Evolutionary conservation across 805 yeast genomes (phyloP).

Genomic region (Sporopachydermia quercuum): DNA sequence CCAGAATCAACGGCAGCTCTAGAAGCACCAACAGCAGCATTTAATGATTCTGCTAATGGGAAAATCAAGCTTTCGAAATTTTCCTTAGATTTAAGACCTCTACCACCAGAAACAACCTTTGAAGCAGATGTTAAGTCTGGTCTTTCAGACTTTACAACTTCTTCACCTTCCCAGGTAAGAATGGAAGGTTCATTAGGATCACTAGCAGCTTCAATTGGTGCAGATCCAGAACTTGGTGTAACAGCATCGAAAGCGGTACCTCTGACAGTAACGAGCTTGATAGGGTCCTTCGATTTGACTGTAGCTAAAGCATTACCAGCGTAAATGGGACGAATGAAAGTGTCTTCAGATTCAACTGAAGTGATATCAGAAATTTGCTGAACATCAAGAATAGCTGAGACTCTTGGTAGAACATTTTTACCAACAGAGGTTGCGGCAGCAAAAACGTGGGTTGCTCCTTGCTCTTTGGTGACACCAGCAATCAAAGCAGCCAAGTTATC

Average conservation of each 20-base stretch:
- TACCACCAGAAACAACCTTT: constrained; percentile 80
- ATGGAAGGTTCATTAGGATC: constrained; percentile 20
- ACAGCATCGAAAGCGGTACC: constrained; percentile 60
- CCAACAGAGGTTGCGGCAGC: constrained; percentile 81
- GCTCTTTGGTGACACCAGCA: constrained; percentile 27
- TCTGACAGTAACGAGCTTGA: constrained; percentile 64
- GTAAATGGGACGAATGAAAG: constrained; percentile 85
- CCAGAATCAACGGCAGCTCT: constrained; percentile 98
- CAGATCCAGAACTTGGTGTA: constrained; percentile 22
- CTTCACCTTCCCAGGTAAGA: constrained; percentile 60
- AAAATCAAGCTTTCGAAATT: constrained; percentile 61
- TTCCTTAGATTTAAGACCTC: constrained; percentile 84
- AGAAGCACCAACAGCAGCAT: constrained; percentile 94
- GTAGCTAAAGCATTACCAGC: constrained; percentile 92
- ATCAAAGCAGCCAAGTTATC: constrained; percentile 67
- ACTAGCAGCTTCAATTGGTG: constrained; percentile 28
- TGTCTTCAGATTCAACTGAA: constrained; percentile 45
- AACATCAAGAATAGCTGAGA: constrained; percentile 69
- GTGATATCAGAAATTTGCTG: constrained; percentile 83
- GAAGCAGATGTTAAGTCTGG: constrained; percentile 84
- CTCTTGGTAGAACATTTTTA: constrained; percentile 72
- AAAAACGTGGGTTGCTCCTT: constrained; percentile 52
- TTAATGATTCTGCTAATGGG: constrained; percentile 72
- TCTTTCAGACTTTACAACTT: constrained; percentile 62
- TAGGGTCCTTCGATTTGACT: constrained; percentile 51